Conservation (phyloP, 2,329 filamentous ascomycete species). For the Xylariomycetidae sp. region DNA sequence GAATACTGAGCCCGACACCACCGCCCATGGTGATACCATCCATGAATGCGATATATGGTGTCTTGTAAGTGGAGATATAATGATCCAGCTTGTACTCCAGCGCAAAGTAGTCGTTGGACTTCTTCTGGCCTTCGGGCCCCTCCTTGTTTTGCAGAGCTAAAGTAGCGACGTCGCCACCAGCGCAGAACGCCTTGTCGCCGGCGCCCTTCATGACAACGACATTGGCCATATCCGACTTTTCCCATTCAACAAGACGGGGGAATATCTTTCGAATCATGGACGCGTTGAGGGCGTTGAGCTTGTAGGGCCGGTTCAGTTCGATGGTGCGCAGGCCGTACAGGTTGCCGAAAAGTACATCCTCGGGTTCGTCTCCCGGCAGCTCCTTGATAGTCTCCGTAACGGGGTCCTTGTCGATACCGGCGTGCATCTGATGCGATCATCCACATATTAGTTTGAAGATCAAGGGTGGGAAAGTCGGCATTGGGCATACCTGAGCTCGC, state of each 20-base stretch:
- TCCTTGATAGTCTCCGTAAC: constrained; percentile 41
- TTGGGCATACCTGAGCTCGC: too few relatives aligned
- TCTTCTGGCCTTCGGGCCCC: constrained; percentile 64
- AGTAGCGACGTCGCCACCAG: constrained; percentile 82
- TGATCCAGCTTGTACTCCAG: constrained; percentile 97
- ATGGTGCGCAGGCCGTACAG: constrained; percentile 86
- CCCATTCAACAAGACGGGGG: constrained; percentile 86
- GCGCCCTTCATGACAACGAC: constrained; percentile 88
- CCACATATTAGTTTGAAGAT: too few relatives aligned
- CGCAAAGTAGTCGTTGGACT: constrained; percentile 80
- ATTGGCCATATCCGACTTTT: constrained; percentile 90
- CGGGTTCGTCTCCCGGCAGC: constrained; percentile 64
- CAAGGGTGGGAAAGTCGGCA: too few relatives aligned
- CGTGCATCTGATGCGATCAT: too few relatives aligned
- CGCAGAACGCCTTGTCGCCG: constrained; percentile 81
- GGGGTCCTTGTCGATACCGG: constrained; percentile 33
- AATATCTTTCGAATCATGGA: constrained; percentile 96
- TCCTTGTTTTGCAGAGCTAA: constrained; percentile 70
- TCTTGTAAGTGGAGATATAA: constrained; percentile 86
- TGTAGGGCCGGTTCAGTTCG: constrained; percentile 87
- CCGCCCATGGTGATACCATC: constrained; percentile 99
- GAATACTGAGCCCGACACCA: constrained; percentile 87
- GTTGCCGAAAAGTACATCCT: constrained; percentile 90
- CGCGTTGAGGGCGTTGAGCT: constrained; percentile 86
- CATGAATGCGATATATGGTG: constrained; percentile 94